These are phyloP conservation scores for Rutstroemia sp. DNA, from an alignment of 2,329 filamentous ascomycete species.

Conservation along the genomic window DNA sequence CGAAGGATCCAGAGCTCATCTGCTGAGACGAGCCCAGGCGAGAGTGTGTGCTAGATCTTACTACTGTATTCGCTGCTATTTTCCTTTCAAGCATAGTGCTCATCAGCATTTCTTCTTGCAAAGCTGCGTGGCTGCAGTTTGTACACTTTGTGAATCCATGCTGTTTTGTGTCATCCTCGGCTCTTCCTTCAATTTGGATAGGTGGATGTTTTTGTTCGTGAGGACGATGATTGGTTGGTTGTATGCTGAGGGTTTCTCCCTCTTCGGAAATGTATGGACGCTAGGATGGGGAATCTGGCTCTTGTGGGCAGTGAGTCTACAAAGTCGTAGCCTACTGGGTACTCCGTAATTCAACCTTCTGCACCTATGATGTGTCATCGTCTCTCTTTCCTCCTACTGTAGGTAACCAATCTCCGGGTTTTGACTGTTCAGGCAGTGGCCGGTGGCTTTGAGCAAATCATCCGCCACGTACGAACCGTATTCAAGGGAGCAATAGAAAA, in stretches of 20 bases:
- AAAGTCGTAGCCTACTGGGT: background rate
- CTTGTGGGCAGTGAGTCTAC: background rate
- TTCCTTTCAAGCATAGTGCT: background rate
- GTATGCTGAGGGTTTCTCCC: background rate
- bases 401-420: background rate
- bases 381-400: background rate
- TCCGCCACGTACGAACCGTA: background rate
- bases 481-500: background rate
- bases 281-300: background rate
- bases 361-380: constrained; percentile 1
- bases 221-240: background rate
- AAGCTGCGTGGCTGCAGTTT: background rate
- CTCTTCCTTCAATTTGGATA: background rate
- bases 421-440: background rate
- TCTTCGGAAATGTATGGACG: background rate
- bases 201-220: background rate
- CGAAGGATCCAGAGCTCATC: background rate
- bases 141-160: background rate
- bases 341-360: background rate
- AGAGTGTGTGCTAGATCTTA: no score
- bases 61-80: background rate
- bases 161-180: background rate
- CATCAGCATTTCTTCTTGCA: background rate
- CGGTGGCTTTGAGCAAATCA: background rate
- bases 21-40: background rate